Conservation (phyloP, 106 monocot genomes). For the Dendrobium officinale region DNA sequence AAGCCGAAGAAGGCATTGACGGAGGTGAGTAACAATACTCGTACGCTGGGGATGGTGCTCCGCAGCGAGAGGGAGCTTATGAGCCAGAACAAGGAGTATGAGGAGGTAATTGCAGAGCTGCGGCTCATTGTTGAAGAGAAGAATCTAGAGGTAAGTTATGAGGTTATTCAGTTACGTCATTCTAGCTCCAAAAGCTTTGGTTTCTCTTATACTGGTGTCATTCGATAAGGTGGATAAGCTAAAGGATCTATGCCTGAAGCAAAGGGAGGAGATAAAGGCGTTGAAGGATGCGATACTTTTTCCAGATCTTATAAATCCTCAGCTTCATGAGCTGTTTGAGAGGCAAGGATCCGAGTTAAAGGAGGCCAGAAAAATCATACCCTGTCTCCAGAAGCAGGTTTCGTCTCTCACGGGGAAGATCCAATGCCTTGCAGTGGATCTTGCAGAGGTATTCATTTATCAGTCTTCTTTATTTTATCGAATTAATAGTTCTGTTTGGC, state of each 20-base stretch:
- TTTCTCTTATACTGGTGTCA: not conserved
- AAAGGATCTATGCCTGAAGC: conserved; percentile 82
- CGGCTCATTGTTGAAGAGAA: conserved; percentile 49
- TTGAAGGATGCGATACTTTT: conserved; percentile 89
- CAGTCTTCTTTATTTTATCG: not conserved
- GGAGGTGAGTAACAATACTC: conserved; percentile 69
- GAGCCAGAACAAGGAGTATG: conserved; percentile 54
- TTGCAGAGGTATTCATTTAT: conserved; percentile 59
- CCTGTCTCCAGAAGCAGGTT: conserved; percentile 70
- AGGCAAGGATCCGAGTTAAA: conserved; percentile 66
- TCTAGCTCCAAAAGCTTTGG: not conserved
- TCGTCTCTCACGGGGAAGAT: conserved; percentile 74
- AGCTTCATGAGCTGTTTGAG: conserved; percentile 45
- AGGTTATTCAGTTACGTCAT: not conserved
- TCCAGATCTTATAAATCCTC: conserved; percentile 64
- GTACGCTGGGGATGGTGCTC: conserved; percentile 93
- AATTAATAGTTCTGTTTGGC: not conserved
- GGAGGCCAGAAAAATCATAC: conserved; percentile 71
- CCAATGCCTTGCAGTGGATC: conserved; percentile 64
- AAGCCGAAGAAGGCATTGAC: conserved; percentile 46
- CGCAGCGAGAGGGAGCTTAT: conserved; percentile 95
- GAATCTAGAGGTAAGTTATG: conserved; percentile 34
- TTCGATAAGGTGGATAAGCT: conserved; percentile 59
- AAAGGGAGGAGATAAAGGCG: conserved; percentile 82
- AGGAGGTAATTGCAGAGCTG: conserved; percentile 58